phyloP scores from a whole-genome alignment of 2,329 filamentous ascomycete genomes.

The Ophiosphaerella narmari region DNA sequence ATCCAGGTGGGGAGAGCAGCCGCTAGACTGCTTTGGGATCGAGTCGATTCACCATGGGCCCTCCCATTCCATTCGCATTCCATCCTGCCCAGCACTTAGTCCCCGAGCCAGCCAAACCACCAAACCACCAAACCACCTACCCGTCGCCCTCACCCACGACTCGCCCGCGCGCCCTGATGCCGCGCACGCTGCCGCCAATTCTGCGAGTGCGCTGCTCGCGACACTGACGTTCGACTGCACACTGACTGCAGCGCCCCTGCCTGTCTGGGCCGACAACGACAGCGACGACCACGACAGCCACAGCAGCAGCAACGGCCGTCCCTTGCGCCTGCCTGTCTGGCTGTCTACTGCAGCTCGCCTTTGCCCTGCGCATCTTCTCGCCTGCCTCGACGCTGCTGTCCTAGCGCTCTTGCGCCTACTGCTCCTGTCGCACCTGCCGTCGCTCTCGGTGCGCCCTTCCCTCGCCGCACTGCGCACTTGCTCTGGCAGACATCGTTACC shows the following conservation, averaged over 20 bases:
- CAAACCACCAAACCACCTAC: background rate
- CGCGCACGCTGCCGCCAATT: constrained; percentile 30
- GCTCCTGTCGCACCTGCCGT: background rate
- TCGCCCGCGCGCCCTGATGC: constrained; percentile 31
- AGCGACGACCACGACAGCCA: too few relatives aligned
- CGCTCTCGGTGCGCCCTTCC: constrained; percentile 2
- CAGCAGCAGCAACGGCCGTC: too few relatives aligned
- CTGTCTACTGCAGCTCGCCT: too few relatives aligned
- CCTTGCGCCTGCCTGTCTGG: too few relatives aligned
- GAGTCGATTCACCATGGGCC: too few relatives aligned
- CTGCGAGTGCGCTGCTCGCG: constrained; percentile 40
- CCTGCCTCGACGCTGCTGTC: too few relatives aligned
- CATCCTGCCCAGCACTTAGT: constrained; percentile 7
- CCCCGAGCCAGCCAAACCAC: background rate
- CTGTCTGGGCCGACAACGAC: too few relatives aligned
- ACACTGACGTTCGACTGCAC: constrained; percentile 31
- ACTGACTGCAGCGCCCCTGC: too few relatives aligned
- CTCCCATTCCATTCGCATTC: background rate
- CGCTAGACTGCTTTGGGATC: background rate
- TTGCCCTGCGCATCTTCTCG: too few relatives aligned
- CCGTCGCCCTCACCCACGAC: constrained; percentile 1
- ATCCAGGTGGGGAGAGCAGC: background rate
- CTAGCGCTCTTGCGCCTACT: background rate
- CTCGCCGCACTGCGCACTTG: background rate
- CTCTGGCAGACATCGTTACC: background rate